These are phyloP conservation scores for Thelephora aurantiotincta DNA, from an alignment of 768 basidiomycete genomes.

Conservation along the genomic window DNA sequence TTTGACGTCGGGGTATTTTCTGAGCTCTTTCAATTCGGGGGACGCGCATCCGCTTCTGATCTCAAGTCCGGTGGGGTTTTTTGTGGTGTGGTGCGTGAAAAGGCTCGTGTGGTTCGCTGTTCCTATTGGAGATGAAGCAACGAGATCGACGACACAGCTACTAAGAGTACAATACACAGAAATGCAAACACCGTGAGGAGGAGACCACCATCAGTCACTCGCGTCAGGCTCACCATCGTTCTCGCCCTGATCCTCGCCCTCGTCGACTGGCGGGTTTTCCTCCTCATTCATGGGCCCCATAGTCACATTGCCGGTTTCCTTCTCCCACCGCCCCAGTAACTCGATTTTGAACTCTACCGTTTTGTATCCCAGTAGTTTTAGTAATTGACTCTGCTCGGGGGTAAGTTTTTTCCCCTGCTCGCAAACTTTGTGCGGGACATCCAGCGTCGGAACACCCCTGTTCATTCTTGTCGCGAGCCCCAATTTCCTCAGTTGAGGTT, in stretches of 20 bases:
- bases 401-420: constrained; percentile 68
- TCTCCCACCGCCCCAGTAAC: constrained; percentile 62
- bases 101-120: too few species aligned
- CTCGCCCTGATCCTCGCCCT: constrained; percentile 22
- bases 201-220: constrained; percentile 11
- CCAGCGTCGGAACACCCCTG: constrained; percentile 77
- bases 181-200: not conserved
- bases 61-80: too few species aligned
- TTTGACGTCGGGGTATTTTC: too few species aligned
- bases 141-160: too few species aligned
- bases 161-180: not conserved
- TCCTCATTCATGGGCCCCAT: constrained; percentile 28
- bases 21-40: too few species aligned
- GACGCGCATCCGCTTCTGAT: too few species aligned
- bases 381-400: constrained; percentile 78
- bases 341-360: constrained; percentile 76
- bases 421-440: constrained; percentile 72
- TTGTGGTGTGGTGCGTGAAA: too few species aligned
- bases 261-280: constrained; percentile 21
- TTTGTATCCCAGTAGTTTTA: constrained; percentile 83
- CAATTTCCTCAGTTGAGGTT: constrained; percentile 87
- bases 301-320: constrained; percentile 46
- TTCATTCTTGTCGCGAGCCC: constrained; percentile 78
- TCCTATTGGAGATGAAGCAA: too few species aligned
- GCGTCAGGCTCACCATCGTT: constrained; percentile 19